Evolutionary conservation across 2,329 filamentous ascomycete genomes (phyloP).

Genomic region (Fonsecaea monophora): DNA sequence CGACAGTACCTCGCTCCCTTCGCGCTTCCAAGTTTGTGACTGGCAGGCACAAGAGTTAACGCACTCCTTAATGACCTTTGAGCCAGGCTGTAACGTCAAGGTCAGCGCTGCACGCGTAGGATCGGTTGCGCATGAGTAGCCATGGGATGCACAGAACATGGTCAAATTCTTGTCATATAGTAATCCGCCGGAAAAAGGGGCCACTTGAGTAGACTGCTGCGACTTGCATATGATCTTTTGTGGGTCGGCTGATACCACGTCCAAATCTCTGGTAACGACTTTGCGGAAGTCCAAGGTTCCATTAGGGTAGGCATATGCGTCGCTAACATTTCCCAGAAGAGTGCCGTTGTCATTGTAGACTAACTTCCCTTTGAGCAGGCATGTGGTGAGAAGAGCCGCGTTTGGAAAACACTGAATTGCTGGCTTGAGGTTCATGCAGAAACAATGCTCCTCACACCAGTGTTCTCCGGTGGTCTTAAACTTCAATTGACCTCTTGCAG

Average conservation of each 20-base stretch:
- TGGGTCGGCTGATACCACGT: not conserved
- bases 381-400: conserved; percentile 47
- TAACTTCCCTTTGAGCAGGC: conserved; percentile 1
- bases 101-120: not conserved
- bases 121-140: conserved; percentile 1
- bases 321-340: conserved; percentile 10
- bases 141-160: not conserved
- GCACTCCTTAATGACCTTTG: not conserved
- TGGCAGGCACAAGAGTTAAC: not conserved
- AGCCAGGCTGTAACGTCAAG: not conserved
- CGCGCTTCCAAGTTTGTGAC: not conserved
- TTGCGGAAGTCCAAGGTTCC: conserved; percentile 22
- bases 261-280: not conserved
- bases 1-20: not conserved
- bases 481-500: not conserved
- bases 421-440: not conserved
- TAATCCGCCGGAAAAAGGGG: not conserved
- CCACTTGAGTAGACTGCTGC: not conserved
- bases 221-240: not conserved
- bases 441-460: not conserved
- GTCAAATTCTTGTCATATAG: conserved; percentile 8
- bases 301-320: conserved; percentile 17
- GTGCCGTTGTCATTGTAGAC: conserved; percentile 12
- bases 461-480: not conserved
- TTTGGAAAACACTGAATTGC: conserved; percentile 40